Percentiles rank a stretch among this genome's conserved stretches.
Conservation (phyloP, 2,329 filamentous ascomycete genomes). For the Ophiocordyceps camponoti-rufipedis region DNA sequence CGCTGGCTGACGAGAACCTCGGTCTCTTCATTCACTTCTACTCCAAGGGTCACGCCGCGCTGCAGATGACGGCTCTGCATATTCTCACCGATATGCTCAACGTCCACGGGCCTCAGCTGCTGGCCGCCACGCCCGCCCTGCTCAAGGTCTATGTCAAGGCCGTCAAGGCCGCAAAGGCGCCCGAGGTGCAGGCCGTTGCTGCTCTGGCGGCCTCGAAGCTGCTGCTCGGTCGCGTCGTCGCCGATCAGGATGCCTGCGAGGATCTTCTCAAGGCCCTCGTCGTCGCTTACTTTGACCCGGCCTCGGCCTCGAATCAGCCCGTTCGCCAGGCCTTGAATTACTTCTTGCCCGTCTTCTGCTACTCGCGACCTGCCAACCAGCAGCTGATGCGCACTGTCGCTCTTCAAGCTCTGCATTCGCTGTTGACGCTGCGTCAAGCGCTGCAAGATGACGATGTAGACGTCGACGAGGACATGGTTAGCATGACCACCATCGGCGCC, state of each 20-base stretch:
- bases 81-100: constrained; percentile 88
- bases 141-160: constrained; percentile 76
- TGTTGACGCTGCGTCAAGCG: constrained; percentile 55
- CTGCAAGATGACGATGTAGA: constrained; percentile 61
- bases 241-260: constrained; percentile 44
- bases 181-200: constrained; percentile 63
- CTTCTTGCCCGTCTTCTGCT: constrained; percentile 89
- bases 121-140: constrained; percentile 48
- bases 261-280: constrained; percentile 75
- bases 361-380: constrained; percentile 67
- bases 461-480: constrained; percentile 60
- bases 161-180: constrained; percentile 50
- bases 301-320: constrained; percentile 60
- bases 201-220: constrained; percentile 73
- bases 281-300: constrained; percentile 76
- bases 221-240: constrained; percentile 62
- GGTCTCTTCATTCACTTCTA: constrained; percentile 92
- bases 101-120: constrained; percentile 66
- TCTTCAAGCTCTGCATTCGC: constrained; percentile 54
- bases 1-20: constrained; percentile 81
- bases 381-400: constrained; percentile 60
- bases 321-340: constrained; percentile 80
- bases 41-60: constrained; percentile 71
- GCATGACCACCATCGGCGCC: constrained; percentile 57
- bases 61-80: constrained; percentile 81